A percentile compares a stretch with the other conserved stretches of the same genome.
These are phyloP conservation scores for Teratosphaeria epicoccoides DNA, from an alignment of 2,329 filamentous ascomycete species.

Conservation along the genomic window DNA sequence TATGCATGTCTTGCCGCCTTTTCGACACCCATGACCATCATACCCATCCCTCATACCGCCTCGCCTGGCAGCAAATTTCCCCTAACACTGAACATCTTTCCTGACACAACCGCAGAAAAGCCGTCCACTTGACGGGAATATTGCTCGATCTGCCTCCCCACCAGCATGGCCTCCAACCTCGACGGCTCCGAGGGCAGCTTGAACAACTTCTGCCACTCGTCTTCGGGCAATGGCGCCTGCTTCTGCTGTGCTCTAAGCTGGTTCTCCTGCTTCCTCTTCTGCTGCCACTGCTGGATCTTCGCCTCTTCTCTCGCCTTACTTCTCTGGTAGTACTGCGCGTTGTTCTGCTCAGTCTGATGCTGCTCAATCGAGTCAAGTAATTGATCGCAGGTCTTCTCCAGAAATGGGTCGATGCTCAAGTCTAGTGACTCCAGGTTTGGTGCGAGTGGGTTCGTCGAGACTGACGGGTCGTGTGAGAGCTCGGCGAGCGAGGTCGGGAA, in stretches of 20 bases:
- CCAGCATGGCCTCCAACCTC: constrained; percentile 84
- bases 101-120: constrained; percentile 80
- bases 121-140: constrained; percentile 96
- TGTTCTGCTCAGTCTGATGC: constrained; percentile 98
- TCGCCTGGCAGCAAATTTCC: constrained; percentile 53
- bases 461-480: constrained; percentile 53
- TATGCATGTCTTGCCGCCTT: constrained; percentile 8
- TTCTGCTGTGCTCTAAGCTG: constrained; percentile 73
- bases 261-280: constrained; percentile 95
- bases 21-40: not conserved
- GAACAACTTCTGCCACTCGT: constrained; percentile 97
- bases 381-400: constrained; percentile 96
- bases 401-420: constrained; percentile 89
- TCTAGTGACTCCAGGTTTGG: constrained; percentile 86
- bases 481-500: constrained; percentile 72
- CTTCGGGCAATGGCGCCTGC: constrained; percentile 80
- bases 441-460: constrained; percentile 56
- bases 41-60: constrained; percentile 8
- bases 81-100: constrained; percentile 97
- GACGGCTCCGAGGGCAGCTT: constrained; percentile 94
- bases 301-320: constrained; percentile 86
- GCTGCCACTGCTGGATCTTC: constrained; percentile 94
- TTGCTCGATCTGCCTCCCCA: constrained; percentile 92
- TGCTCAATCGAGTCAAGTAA: constrained; percentile 94
- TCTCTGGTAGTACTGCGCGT: constrained; percentile 95